Conservation (phyloP, 2,329 filamentous ascomycete genomes). For the Fusarium cyanostomum region DNA sequence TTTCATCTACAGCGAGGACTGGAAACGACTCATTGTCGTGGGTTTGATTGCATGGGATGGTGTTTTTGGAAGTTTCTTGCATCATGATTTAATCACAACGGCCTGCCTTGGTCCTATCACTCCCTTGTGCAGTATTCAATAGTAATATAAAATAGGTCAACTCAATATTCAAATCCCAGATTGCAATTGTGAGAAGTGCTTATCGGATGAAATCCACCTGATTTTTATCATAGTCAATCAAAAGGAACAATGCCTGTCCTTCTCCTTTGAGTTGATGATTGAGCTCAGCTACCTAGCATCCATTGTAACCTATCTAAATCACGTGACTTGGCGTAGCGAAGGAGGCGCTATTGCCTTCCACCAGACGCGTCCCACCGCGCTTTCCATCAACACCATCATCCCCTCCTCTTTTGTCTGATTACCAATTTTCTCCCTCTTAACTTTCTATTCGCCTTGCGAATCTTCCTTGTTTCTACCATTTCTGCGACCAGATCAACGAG, state of each 20-base stretch:
- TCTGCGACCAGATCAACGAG: background rate
- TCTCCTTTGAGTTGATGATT: too few species aligned
- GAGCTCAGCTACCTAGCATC: too few species aligned
- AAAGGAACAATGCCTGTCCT: too few species aligned
- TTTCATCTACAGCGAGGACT: background rate
- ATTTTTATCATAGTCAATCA: too few species aligned
- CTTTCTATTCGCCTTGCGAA: background rate
- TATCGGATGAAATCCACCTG: background rate
- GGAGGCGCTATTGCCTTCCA: constrained; percentile 40
- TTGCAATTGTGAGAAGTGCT: background rate
- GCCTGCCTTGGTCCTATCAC: constrained; percentile 20
- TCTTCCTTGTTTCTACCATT: background rate
- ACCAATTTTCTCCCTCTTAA: constrained; percentile 12
- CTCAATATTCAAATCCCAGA: background rate
- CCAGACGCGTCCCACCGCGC: constrained; percentile 50
- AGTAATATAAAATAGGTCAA: constrained; percentile 17
- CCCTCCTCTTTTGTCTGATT: constrained; percentile 28
- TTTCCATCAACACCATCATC: constrained; percentile 36
- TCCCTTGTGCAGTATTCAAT: constrained; percentile 36
- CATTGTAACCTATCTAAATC: constrained; percentile 15
- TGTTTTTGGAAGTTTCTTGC: constrained; percentile 28
- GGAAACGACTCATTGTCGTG: constrained; percentile 5
- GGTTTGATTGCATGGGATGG: constrained; percentile 28
- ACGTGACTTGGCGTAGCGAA: constrained; percentile 53
- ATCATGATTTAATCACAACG: constrained; percentile 9